These are phyloP conservation scores for Pichia kluyveri DNA, from an alignment of 805 yeast species.

Conservation along the genomic window DNA sequence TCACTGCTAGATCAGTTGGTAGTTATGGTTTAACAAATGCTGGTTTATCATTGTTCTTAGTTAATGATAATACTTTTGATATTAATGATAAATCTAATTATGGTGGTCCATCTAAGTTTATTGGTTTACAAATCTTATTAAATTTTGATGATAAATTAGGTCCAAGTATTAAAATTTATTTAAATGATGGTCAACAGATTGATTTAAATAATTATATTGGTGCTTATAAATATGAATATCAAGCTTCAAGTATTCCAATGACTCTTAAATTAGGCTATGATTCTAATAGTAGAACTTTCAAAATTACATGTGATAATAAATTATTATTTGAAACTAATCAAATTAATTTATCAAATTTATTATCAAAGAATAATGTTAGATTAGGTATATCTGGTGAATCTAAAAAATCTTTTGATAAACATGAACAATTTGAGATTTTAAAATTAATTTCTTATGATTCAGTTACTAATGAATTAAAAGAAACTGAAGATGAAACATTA, in stretches of 20 bases:
- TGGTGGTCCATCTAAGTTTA: conserved; percentile 50
- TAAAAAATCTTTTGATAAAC: conserved; percentile 23
- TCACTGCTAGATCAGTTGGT: conserved; percentile 56
- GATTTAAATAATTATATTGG: conserved; percentile 21
- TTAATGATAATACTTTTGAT: conserved; percentile 28
- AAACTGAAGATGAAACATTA: conserved; percentile 17
- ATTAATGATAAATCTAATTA: conserved; percentile 27
- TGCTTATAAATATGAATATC: conserved; percentile 34
- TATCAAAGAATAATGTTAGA: conserved; percentile 26
- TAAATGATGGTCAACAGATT: conserved; percentile 46
- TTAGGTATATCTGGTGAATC: conserved; percentile 49
- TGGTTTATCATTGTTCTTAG: conserved; percentile 52
- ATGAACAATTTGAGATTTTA: conserved; percentile 60
- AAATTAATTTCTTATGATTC: conserved; percentile 46
- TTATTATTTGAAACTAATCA: conserved; percentile 59
- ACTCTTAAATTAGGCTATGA: conserved; percentile 60
- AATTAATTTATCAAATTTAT: conserved; percentile 32
- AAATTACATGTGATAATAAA: conserved; percentile 65
- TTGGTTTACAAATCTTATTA: conserved; percentile 60
- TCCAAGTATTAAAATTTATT: conserved; percentile 46
- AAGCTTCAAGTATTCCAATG: conserved; percentile 62
- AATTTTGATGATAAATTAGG: conserved; percentile 35
- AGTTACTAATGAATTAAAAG: conserved; percentile 24
- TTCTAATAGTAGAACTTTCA: conserved; percentile 24
- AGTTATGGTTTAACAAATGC: conserved; percentile 39